Evolutionary conservation across 1,139 yeast species (phyloP), one percentile per base, ranked within the genome.

Genomic region (Sugiyamaella xylanicola): DNA sequence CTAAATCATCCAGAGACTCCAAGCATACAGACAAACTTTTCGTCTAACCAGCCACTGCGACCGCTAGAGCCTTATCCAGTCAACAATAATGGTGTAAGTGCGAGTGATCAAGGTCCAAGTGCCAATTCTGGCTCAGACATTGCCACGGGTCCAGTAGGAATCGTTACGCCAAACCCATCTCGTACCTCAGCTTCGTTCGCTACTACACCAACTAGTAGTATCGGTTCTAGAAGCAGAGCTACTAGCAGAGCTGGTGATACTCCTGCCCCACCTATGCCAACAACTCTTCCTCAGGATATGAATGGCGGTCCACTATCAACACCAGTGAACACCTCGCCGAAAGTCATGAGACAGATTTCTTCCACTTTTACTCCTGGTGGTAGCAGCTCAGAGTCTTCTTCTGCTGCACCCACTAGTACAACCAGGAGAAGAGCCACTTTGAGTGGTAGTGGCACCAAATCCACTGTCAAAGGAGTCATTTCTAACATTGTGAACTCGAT

Each of bases 401-500:
- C 37, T 32, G 16, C 37, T 32, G 4, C 37, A 32, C 4, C 37
- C 13, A 41, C 25, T 25, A 37, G 50, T 19, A 35, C 52, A 17
- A 59, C 62, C n/a, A 44, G 65, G 43, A 61, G 68, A 39, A 52
- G 68, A 35, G 65, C 65, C 15, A 64, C 67, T 3, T 55, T 64
- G 29, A 62, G 59, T 53, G 68, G 68, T 8, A 55, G 63, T 17
- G 63, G 61, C 3, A 56, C 64, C 4, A 77, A 73, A 61, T 74
- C 77, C 52, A 41, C 52, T 29, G 74, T 81, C 64, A 78, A 79
- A 56, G 82, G 80, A 17, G 84, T 78, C 1, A 72, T 81, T 48
- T 72, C 82, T 2, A 75, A 75, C 49, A 70, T 81, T 59, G 82
- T 81, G 41, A 75, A 75, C 49, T 77, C 78, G 44, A 74, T 81